phyloP scores from a whole-genome alignment of 2,329 filamentous ascomycete species.

The Blastomyces percursus region DNA sequence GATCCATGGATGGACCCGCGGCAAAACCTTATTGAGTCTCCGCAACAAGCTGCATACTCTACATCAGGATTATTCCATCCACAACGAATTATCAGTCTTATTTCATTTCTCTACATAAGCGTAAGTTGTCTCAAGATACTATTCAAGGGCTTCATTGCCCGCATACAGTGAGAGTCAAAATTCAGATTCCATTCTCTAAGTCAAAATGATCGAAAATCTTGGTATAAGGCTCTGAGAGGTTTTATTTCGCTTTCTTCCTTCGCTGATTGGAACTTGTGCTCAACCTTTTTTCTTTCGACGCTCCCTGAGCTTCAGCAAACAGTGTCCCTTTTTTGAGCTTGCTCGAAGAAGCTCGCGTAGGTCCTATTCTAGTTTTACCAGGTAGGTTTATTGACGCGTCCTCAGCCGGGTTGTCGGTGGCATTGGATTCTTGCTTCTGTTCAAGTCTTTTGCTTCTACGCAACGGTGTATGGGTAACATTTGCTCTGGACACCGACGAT shows the following conservation, averaged over 20 bases:
- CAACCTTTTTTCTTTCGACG: not conserved
- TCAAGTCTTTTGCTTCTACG: not conserved
- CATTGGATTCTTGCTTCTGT: not conserved
- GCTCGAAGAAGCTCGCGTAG: not conserved
- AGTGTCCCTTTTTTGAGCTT: not conserved
- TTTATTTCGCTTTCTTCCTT: not conserved
- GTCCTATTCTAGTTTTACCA: not conserved
- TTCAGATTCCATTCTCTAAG: not conserved
- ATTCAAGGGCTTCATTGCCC: too few relatives aligned
- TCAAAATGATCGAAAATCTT: not conserved
- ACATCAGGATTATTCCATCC: too few relatives aligned
- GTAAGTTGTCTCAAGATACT: too few relatives aligned
- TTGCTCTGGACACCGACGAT: not conserved
- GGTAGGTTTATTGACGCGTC: too few relatives aligned
- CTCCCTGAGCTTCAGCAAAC: not conserved
- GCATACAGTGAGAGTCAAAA: too few relatives aligned
- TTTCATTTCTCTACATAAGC: too few relatives aligned
- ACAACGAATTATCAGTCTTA: too few relatives aligned
- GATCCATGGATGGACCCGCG: not conserved
- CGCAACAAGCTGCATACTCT: too few relatives aligned
- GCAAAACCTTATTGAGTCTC: not conserved
- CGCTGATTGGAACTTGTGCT: not conserved
- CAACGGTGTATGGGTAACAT: not conserved
- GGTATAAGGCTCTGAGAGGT: constrained; percentile 33
- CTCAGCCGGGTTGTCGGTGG: not conserved